Conservation (phyloP, 1,139 yeast species). For the Sugiyamaella castrensis region DNA sequence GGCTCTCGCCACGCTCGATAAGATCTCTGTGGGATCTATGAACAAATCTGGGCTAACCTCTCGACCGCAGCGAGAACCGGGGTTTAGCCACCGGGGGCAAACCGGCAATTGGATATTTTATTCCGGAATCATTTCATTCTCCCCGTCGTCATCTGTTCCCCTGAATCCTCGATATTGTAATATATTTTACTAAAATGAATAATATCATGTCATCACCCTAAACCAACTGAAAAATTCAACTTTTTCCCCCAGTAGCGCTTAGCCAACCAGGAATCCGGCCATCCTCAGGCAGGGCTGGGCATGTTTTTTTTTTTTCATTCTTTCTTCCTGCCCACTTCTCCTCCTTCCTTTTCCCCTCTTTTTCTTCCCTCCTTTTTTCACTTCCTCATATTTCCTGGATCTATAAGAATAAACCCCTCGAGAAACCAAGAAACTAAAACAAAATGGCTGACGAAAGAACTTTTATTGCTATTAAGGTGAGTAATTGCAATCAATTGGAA, state of each 20-base stretch:
- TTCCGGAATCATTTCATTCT: too few species aligned
- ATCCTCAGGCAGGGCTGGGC: neutral
- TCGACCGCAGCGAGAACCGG: too few species aligned
- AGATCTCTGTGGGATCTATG: too few species aligned
- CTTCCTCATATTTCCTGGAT: neutral
- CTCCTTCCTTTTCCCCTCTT: neutral
- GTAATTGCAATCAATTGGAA: slow-evolving; percentile 5
- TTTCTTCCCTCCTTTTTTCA: neutral
- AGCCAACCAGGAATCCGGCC: too few species aligned
- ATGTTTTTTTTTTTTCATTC: neutral
- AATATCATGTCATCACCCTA: neutral
- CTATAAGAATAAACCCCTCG: too few species aligned
- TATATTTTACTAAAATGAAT: neutral
- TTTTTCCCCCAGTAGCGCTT: too few species aligned
- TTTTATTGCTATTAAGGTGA: slow-evolving; percentile 87
- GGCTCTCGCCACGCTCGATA: too few species aligned
- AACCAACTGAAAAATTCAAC: neutral
- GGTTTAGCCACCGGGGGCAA: too few species aligned
- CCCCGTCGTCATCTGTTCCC: neutral
- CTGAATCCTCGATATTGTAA: too few species aligned
- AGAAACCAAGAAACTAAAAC: neutral
- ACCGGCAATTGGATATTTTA: too few species aligned
- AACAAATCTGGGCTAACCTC: too few species aligned
- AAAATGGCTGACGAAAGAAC: slow-evolving; percentile 71
- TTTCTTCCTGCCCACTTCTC: neutral